phyloP scores from a whole-genome alignment of 2,329 filamentous ascomycete species.

The Stagonosporopsis cucurbitacearum region DNA sequence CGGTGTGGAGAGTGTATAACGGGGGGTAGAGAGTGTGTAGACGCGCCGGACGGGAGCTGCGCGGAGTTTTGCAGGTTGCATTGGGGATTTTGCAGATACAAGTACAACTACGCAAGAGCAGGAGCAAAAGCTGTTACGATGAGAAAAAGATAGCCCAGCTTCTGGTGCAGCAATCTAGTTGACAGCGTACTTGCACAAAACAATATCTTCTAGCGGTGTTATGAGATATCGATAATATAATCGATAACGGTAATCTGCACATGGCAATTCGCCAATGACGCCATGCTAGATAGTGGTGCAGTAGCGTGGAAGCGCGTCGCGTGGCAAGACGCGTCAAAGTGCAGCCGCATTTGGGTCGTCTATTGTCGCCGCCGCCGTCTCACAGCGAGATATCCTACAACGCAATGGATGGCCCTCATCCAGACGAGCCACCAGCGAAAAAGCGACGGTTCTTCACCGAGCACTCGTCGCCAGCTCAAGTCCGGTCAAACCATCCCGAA shows the following conservation, averaged over 20 bases:
- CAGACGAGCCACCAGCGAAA: conserved; percentile 64
- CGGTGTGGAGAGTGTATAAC: conserved; percentile 1
- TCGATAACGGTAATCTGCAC: conserved; percentile 11
- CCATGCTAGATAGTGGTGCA: conserved; percentile 26
- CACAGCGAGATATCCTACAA: background rate
- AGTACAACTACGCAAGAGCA: background rate
- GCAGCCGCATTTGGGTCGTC: background rate
- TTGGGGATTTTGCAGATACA: conserved; percentile 20
- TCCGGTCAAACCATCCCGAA: conserved; percentile 26
- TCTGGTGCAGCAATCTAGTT: background rate
- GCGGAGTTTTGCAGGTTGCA: conserved; percentile 32
- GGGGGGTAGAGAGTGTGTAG: conserved; percentile 1
- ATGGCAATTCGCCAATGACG: conserved; percentile 33
- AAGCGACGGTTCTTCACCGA: conserved; percentile 69
- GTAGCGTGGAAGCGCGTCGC: conserved; percentile 44
- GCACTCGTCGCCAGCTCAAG: conserved; percentile 47
- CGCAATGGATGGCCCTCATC: conserved; percentile 49
- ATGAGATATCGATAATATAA: background rate
- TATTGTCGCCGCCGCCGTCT: background rate
- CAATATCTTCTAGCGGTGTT: no score
- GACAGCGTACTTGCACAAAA: background rate
- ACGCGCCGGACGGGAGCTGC: conserved; percentile 29
- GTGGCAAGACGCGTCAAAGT: conserved; percentile 22
- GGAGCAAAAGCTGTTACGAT: background rate
- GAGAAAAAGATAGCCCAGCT: no score